Conservation (phyloP, 2,329 filamentous ascomycete genomes). For the Talaromyces verruculosus region DNA sequence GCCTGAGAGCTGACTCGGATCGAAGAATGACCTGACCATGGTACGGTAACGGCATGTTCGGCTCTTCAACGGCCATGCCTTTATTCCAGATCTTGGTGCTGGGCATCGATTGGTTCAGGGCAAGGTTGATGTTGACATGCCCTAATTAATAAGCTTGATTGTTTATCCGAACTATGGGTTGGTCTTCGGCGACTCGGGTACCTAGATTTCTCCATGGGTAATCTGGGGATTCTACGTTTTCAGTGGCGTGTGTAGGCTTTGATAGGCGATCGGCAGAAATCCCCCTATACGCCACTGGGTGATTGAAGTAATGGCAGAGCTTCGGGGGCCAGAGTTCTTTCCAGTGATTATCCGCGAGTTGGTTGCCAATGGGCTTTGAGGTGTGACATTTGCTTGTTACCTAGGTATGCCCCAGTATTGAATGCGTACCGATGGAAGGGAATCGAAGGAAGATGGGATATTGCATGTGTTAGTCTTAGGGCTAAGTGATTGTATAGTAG, state of each 20-base stretch:
- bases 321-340: neutral
- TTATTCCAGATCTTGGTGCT: constrained; percentile 8
- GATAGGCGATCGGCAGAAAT: neutral
- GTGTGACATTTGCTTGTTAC: no score
- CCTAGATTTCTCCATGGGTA: constrained; percentile 3
- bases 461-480: neutral
- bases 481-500: neutral
- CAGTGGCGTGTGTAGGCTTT: constrained; percentile 2
- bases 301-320: neutral
- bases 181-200: neutral
- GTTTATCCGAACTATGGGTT: neutral
- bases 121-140: neutral
- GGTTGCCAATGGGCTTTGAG: neutral
- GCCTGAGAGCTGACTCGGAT: neutral
- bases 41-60: constrained; percentile 2
- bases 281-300: neutral
- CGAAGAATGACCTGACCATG: constrained; percentile 1
- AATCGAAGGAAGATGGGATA: neutral
- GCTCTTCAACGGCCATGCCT: neutral
- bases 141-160: neutral
- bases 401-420: neutral
- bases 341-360: neutral
- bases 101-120: neutral
- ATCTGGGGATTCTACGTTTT: neutral
- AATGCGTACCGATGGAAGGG: neutral